A percentile compares a stretch with the other conserved stretches of the same genome.
phyloP scores from a whole-genome alignment of 208 protist genomes.

The Crithidia expoeki region DNA sequence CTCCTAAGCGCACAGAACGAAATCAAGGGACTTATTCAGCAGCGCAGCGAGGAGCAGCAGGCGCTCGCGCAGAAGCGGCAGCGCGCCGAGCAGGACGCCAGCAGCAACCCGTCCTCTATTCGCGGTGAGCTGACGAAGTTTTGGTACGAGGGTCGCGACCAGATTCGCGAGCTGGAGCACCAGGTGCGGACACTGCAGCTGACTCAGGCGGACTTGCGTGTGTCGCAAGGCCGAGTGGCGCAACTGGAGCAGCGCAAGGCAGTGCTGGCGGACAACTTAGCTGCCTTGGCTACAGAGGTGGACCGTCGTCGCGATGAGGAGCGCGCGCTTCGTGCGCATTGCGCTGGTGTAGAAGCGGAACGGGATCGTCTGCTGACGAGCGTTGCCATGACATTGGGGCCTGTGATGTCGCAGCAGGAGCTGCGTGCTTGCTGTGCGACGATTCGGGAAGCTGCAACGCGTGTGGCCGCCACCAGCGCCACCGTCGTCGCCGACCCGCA shows the following conservation, averaged over 20 bases:
- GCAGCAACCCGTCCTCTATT: constrained; percentile 57
- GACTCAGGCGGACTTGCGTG: constrained; percentile 43
- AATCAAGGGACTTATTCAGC: constrained; percentile 32
- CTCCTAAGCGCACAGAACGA: constrained; percentile 20
- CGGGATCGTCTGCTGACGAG: constrained; percentile 54
- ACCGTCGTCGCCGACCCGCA: constrained; percentile 69
- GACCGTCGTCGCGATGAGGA: constrained; percentile 58
- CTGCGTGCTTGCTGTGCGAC: constrained; percentile 43
- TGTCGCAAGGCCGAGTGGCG: constrained; percentile 53
- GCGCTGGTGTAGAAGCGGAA: constrained; percentile 67
- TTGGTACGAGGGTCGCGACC: constrained; percentile 71
- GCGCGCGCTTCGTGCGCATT: constrained; percentile 55
- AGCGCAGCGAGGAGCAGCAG: constrained; percentile 33
- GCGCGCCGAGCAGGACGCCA: constrained; percentile 46
- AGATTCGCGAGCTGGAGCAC: constrained; percentile 45
- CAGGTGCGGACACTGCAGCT: constrained; percentile 43
- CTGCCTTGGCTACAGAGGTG: constrained; percentile 57
- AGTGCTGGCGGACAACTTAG: constrained; percentile 47
- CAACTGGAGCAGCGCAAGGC: constrained; percentile 57
- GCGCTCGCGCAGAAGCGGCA: constrained; percentile 49
- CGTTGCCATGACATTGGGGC: constrained; percentile 22
- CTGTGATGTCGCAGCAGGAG: constrained; percentile 37
- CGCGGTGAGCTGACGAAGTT: constrained; percentile 67
- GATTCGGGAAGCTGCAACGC: constrained; percentile 66
- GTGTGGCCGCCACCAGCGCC: constrained; percentile 59